Evolutionary conservation across 2,329 filamentous ascomycete genomes (phyloP).

Genomic region (Teratosphaeria viscida): DNA sequence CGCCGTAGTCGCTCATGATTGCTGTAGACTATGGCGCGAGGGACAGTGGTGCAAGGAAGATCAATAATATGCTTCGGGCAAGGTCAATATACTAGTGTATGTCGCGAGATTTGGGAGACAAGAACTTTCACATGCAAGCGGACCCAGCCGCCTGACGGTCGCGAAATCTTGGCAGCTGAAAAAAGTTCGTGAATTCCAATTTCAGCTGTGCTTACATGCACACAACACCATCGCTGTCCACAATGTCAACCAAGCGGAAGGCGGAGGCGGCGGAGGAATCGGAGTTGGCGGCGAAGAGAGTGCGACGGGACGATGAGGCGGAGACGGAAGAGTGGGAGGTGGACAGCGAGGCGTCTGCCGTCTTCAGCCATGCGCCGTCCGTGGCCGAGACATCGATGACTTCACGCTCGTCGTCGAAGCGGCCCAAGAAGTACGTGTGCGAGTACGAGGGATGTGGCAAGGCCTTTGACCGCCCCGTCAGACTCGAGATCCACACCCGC

Average conservation of each 20-base stretch:
- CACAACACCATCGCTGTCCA: background rate
- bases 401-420: constrained; percentile 2
- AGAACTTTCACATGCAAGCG: constrained; percentile 3
- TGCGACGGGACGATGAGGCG: background rate
- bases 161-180: background rate
- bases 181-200: background rate
- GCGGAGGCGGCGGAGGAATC: background rate
- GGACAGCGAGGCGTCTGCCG: background rate
- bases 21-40: background rate
- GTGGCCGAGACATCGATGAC: constrained; percentile 17
- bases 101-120: background rate
- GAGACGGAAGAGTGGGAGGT: background rate
- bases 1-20: constrained; percentile 35
- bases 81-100: background rate
- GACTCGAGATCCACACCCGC: constrained; percentile 67
- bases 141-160: background rate
- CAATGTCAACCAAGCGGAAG: constrained; percentile 1
- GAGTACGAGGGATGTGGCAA: constrained; percentile 65
- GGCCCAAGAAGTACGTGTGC: constrained; percentile 68
- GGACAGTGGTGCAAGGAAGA: background rate
- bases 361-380: constrained; percentile 3
- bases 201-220: background rate
- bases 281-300: background rate
- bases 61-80: background rate
- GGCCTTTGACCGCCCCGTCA: constrained; percentile 76